A percentile compares a stretch with the other conserved stretches of the same genome.
Evolutionary conservation across 2,329 filamentous ascomycete genomes (phyloP).

Genomic region (Fusarium begoniae): DNA sequence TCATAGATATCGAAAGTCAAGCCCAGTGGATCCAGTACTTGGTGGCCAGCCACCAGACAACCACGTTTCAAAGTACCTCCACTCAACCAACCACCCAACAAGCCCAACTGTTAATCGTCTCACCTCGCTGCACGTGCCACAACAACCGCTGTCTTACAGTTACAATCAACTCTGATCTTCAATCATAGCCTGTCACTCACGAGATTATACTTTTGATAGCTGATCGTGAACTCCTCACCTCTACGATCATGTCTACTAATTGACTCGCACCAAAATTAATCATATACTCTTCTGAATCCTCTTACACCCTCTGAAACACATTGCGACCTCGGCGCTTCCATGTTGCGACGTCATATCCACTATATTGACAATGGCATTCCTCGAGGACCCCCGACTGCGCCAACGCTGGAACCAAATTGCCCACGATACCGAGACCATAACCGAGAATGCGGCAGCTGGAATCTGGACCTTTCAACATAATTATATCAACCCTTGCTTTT

Average conservation of each 20-base stretch:
- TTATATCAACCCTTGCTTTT: conserved; percentile 85
- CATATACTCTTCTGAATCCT: not conserved
- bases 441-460: conserved; percentile 88
- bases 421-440: conserved; percentile 88
- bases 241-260: conserved; percentile 29
- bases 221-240: conserved; percentile 14
- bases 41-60: conserved; percentile 5
- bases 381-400: conserved; percentile 86
- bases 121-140: conserved; percentile 42
- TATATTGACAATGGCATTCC: conserved; percentile 62
- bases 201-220: conserved; percentile 15
- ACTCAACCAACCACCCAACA: conserved; percentile 42
- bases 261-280: conserved; percentile 1
- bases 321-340: conserved; percentile 21
- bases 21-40: conserved; percentile 32
- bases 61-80: conserved; percentile 29
- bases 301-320: not conserved
- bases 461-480: conserved; percentile 89
- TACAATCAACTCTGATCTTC: conserved; percentile 33
- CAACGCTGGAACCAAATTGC: conserved; percentile 94
- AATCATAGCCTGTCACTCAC: conserved; percentile 20
- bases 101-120: conserved; percentile 32
- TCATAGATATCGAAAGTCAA: conserved; percentile 17
- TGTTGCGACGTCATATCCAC: conserved; percentile 43
- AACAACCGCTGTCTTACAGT: conserved; percentile 23